Evolutionary conservation across 768 basidiomycete genomes (phyloP).

Genomic region (Tylopilus balloui): DNA sequence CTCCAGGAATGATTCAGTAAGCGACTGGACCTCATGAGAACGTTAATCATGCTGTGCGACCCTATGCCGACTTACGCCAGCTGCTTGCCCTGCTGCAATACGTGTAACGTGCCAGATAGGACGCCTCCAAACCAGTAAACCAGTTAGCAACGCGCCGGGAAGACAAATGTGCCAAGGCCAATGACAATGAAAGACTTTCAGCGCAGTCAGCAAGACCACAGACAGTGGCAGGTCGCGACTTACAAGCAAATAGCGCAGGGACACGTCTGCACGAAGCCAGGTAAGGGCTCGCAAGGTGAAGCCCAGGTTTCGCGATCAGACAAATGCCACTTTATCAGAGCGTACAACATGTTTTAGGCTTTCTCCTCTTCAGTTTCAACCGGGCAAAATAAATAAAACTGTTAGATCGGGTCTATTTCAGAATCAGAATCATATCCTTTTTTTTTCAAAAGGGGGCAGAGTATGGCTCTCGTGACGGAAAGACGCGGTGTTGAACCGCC

Average conservation of each 20-base stretch:
- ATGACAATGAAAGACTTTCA: conserved; percentile 35
- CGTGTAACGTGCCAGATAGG: conserved; percentile 59
- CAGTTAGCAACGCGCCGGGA: conserved; percentile 48
- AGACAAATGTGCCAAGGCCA: conserved; percentile 37
- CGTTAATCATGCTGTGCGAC: conserved; percentile 3
- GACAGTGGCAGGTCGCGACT: conserved; percentile 9
- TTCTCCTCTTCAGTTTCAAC: conserved; percentile 23
- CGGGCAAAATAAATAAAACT: background rate
- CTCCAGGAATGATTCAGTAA: conserved; percentile 39
- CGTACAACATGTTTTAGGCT: conserved; percentile 41
- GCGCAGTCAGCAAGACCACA: conserved; percentile 3
- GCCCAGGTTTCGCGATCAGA: background rate
- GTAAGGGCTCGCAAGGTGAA: conserved; percentile 41
- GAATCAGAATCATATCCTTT: conserved; percentile 11
- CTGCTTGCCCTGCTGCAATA: conserved; percentile 49
- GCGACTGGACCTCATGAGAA: conserved; percentile 24
- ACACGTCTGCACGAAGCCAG: conserved; percentile 57
- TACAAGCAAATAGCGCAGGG: conserved; percentile 47
- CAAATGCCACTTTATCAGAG: conserved; percentile 48
- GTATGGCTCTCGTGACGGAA: conserved; percentile 39
- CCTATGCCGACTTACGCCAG: conserved; percentile 33
- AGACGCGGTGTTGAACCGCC: conserved; percentile 44
- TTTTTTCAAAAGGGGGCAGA: conserved; percentile 49
- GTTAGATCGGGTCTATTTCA: background rate
- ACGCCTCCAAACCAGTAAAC: conserved; percentile 44